A percentile compares a stretch with the other conserved stretches of the same genome.
These are phyloP conservation scores for Setaria italica DNA, from an alignment of 202 grass and related monocot genomes.

Conservation along the genomic window DNA sequence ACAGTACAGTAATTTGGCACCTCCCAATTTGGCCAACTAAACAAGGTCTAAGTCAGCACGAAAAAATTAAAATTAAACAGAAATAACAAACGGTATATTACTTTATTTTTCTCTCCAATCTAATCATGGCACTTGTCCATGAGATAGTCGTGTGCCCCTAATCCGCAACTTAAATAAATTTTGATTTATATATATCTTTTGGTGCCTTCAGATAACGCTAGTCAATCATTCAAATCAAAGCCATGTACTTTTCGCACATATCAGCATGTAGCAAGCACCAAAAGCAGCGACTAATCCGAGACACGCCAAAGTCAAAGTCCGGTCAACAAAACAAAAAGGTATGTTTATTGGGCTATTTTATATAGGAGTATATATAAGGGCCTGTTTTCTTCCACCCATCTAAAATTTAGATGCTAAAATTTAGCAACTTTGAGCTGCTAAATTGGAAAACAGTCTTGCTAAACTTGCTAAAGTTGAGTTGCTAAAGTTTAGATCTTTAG, in stretches of 20 bases:
- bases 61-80: neutral
- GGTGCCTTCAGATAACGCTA: neutral
- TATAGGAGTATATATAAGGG: neutral
- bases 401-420: too few species aligned
- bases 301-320: neutral
- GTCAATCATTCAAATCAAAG: conserved; percentile 19
- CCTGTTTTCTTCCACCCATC: too few species aligned
- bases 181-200: neutral
- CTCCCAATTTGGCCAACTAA: too few species aligned
- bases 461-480: too few species aligned
- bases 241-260: conserved; percentile 23
- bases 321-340: conserved; percentile 2
- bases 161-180: neutral
- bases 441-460: too few species aligned
- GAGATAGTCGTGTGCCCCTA: neutral
- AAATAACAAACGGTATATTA: neutral
- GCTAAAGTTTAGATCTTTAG: too few species aligned
- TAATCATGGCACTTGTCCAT: neutral
- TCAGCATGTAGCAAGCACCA: neutral
- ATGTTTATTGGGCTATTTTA: neutral
- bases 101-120: neutral
- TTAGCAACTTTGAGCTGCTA: too few species aligned
- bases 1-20: too few species aligned
- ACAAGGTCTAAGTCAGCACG: too few species aligned
- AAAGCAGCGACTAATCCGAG: neutral